Evolutionary conservation across 2,329 filamentous ascomycete genomes (phyloP), one percentile per base, ranked within the genome.

Genomic region (Geosmithia morbida): DNA sequence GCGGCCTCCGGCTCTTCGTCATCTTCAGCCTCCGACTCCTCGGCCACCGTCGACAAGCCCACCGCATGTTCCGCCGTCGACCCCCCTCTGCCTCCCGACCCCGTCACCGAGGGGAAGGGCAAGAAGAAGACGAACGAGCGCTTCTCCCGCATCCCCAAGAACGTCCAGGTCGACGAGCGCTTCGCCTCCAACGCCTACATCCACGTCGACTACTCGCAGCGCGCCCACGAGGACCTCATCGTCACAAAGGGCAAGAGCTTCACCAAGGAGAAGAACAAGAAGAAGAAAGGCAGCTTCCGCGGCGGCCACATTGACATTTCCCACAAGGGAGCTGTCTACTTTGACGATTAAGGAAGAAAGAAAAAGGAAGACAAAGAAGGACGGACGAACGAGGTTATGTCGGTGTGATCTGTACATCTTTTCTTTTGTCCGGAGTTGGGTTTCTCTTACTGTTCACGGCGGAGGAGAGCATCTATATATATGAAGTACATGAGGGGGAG

Each of bases 181-280:
- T 82, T 88, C 56, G 61, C 79, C 2, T 88, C 83, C 56, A 96
- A 97, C 65, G 78, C 77, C 14, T 97, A 90, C 61, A 73, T 87
- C 11, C 73, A 81, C 19, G 87, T 96, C 62, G 82, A 85, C 52
- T 98, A 97, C 66, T 90, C 89, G 20, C 83, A 92, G 56, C 81
- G 81, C 55, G 94, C 94, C 8, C 86, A 89, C 60, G 77, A 87
- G 55, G 89, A 96, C 61, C 69, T 98, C 52, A 86, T 88, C 45
- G 77, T 95, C 40, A 97, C 90, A 30, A 87, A 84, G 62, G 92
- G 92, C 58, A 97, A 96, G 70, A 88, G 87, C 3, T 98, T 98
- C 68, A 97, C 90, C 50, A 98, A 98, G 73, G 92, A 97, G 72
- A 98, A 98, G 81, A 98, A 98, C 69, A 98, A 98, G 75, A 92